Percentiles rank a stretch among this genome's conserved stretches.
These are phyloP conservation scores for Lepiota venenata DNA, from an alignment of 768 basidiomycete species.

Conservation along the genomic window DNA sequence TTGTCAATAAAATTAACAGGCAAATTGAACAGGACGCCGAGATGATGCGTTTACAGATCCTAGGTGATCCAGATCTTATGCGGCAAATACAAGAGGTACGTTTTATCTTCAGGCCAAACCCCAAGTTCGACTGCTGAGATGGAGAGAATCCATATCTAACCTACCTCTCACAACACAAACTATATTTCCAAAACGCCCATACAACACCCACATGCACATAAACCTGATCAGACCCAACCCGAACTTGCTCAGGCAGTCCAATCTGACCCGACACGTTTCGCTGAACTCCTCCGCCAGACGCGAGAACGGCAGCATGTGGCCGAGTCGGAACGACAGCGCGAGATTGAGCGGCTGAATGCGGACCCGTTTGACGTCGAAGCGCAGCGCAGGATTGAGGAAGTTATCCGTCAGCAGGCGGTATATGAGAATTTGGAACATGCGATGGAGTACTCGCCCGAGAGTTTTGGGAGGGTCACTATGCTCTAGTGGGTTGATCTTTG, in stretches of 20 bases:
- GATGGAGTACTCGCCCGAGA: constrained; percentile 89
- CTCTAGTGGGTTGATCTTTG: constrained; percentile 67
- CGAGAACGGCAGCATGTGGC: constrained; percentile 49
- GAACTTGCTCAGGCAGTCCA: constrained; percentile 75
- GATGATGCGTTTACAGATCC: constrained; percentile 83
- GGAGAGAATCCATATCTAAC: no score
- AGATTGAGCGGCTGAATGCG: constrained; percentile 69
- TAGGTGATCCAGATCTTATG: constrained; percentile 85
- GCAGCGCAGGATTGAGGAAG: constrained; percentile 90
- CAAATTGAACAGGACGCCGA: constrained; percentile 79
- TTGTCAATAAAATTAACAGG: constrained; percentile 30
- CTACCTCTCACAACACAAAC: no score
- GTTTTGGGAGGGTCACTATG: constrained; percentile 94
- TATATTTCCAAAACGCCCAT: no score
- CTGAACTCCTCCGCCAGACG: constrained; percentile 63
- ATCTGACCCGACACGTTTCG: constrained; percentile 70
- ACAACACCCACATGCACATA: background rate
- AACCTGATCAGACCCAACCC: constrained; percentile 61
- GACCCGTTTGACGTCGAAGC: constrained; percentile 93
- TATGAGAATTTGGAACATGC: constrained; percentile 93
- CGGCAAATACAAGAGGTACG: constrained; percentile 63
- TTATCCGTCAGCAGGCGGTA: constrained; percentile 85
- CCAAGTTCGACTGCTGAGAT: background rate
- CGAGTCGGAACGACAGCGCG: constrained; percentile 56
- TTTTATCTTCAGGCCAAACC: constrained; percentile 3